Evolutionary conservation across 75 land plant genomes (phyloP).

Genomic region (Cunninghamia lanceolata): DNA sequence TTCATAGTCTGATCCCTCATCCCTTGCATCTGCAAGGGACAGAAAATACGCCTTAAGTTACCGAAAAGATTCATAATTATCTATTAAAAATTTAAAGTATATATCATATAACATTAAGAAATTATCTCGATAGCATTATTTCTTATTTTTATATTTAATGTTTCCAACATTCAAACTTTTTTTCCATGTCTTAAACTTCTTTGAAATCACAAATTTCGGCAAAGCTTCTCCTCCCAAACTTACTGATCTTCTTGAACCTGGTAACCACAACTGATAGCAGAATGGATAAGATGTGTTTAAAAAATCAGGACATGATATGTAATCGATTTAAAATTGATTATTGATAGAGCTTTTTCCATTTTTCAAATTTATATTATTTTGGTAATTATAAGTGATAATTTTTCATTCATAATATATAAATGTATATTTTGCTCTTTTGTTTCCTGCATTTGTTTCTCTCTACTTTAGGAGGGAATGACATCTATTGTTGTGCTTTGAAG

Average conservation of each 20-base stretch:
- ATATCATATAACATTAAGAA: not conserved
- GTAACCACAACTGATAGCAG: not conserved
- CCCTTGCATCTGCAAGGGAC: not conserved
- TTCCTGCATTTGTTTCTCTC: too few relatives aligned
- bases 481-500: constrained; percentile 1
- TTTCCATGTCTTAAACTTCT: not conserved
- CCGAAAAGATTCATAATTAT: not conserved
- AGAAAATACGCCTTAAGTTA: not conserved
- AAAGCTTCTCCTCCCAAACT: not conserved
- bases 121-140: not conserved
- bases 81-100: not conserved
- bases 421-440: not conserved
- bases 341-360: not conserved
- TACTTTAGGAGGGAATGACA: not conserved
- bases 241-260: not conserved
- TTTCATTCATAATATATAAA: not conserved
- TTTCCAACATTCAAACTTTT: not conserved
- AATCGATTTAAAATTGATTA: not conserved
- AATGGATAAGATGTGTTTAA: not conserved
- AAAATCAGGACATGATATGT: not conserved
- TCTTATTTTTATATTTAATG: not conserved
- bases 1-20: not conserved
- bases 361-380: not conserved
- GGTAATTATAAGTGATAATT: not conserved
- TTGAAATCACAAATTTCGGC: not conserved